Conservation (phyloP, 225 moss, liverwort and hornwort species). For the Pleurozium schreberi region DNA sequence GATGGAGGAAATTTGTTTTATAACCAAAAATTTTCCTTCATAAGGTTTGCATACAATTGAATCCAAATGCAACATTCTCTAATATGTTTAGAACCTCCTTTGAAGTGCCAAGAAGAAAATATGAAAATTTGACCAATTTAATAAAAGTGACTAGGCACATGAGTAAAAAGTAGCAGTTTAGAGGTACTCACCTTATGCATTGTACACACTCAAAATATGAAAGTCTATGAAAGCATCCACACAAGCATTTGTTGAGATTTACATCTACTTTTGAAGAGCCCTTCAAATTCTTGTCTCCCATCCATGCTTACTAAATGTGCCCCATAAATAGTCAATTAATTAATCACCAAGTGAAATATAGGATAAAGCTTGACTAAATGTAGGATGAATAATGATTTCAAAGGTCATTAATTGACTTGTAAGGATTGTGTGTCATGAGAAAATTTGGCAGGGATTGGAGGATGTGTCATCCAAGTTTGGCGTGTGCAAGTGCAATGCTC, state of each 20-base stretch:
- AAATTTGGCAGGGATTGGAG: accelerated
- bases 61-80: too few species aligned
- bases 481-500: accelerated
- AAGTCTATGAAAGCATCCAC: not conserved
- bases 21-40: too few species aligned
- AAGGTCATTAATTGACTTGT: not conserved
- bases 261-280: not conserved
- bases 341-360: not conserved
- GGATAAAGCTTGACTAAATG: not conserved
- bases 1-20: too few species aligned
- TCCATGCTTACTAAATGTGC: not conserved
- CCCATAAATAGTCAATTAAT: not conserved
- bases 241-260: accelerated
- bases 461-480: not conserved
- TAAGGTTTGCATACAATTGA: too few species aligned
- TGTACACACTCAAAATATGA: not conserved
- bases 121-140: too few species aligned
- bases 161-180: too few species aligned
- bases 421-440: not conserved
- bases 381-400: not conserved
- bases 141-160: too few species aligned
- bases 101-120: too few species aligned
- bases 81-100: too few species aligned
- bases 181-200: too few species aligned
- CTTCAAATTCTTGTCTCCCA: not conserved